Conservation (phyloP, 495 filamentous ascomycete genomes). For the Xeromyces bisporus region DNA sequence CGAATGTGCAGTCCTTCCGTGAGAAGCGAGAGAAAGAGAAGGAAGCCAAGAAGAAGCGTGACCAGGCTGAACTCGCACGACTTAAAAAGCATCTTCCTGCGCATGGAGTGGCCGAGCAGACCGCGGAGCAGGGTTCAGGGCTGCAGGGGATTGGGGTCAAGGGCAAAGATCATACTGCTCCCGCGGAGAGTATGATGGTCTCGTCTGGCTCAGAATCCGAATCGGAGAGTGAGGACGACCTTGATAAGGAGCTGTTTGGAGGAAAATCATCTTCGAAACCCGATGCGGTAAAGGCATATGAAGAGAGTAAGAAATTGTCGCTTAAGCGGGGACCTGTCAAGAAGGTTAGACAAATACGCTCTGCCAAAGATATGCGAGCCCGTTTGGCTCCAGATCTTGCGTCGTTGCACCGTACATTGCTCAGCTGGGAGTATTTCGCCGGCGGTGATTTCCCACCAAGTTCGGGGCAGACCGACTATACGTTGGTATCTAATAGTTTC, state of each 20-base stretch:
- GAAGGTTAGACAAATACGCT: constrained; percentile 58
- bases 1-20: constrained; percentile 35
- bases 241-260: constrained; percentile 45
- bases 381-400: constrained; percentile 80
- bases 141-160: constrained; percentile 56
- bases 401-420: constrained; percentile 63
- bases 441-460: constrained; percentile 65
- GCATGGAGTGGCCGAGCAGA: constrained; percentile 37
- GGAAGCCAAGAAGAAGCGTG: constrained; percentile 55
- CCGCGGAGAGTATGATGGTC: constrained; percentile 76
- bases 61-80: constrained; percentile 47
- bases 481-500: constrained; percentile 59
- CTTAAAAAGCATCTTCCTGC: constrained; percentile 39
- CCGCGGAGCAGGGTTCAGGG: constrained; percentile 60
- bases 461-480: constrained; percentile 49
- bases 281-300: constrained; percentile 34
- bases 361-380: constrained; percentile 83
- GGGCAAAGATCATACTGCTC: constrained; percentile 59
- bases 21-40: constrained; percentile 55
- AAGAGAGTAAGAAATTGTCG: constrained; percentile 36
- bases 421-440: constrained; percentile 89
- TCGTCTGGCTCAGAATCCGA: constrained; percentile 55
- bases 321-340: constrained; percentile 53
- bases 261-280: constrained; percentile 25
- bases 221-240: constrained; percentile 52